Evolutionary conservation across 129 eudicot species (phyloP), one percentile per base, ranked within the genome.

Genomic region (Centella asiatica): DNA sequence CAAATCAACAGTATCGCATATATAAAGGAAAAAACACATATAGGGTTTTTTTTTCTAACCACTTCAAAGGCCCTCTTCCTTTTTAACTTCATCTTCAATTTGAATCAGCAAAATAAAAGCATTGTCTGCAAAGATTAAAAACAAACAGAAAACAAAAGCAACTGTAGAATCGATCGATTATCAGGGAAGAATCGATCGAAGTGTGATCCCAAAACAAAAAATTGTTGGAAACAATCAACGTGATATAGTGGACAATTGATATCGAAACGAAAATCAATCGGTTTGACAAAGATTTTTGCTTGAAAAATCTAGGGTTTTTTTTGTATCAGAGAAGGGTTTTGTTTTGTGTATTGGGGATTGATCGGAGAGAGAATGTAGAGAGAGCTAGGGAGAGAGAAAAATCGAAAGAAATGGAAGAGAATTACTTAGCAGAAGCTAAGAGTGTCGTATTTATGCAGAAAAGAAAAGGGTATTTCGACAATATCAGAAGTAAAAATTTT

Each of bases 51-150:
- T 20, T 14, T 14, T 24, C 94, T 74, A 29, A 88, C 97, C 97
- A 88, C 97, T 88, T 88, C 97, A 13, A 83, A 70, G 42, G 94
- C 83, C 78, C 97, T 85, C 81, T 84, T 79, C 28, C 97, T 76
- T 68, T 87, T 81, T 33, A 82, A 62, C 95, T 85, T 88, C 97
- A 88, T 88, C 56, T 31, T 73, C 70, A 44, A 70, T 79, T 73
- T 76, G 47, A 70, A 74, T 52, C 75, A 79, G 60, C 72, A 75
- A 53, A 61, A 52, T 44, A 72, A 68, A 69, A 79, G 62, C 86
- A 81, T 82, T 74, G 57, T 73, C 79, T 48, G 67, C 2, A 7
- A 37, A 37, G n/a, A n/a, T 14, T 15, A 24, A 3, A 53, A 58
- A 67, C 15, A 28, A 5, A n/a, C n/a, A 22, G 27, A 6, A 51